These are phyloP conservation scores for Pyrus betulifolia DNA, from an alignment of 306 rosid species.

Conservation along the genomic window DNA sequence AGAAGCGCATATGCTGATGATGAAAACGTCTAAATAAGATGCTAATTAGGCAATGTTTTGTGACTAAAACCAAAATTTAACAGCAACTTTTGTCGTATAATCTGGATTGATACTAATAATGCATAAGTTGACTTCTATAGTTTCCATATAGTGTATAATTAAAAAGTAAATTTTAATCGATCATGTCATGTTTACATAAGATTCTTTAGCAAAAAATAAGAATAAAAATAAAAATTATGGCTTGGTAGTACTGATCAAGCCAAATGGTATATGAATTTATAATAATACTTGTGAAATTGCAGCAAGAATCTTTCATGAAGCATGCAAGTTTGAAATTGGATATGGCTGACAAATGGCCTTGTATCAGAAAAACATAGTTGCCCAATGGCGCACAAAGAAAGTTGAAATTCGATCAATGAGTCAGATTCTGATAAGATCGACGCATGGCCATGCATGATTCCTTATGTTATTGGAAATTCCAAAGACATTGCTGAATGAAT, in stretches of 20 bases:
- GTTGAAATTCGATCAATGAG: neutral
- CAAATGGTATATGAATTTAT: neutral
- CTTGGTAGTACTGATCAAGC: neutral
- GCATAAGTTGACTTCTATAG: neutral
- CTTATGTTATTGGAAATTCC: neutral
- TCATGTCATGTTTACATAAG: neutral
- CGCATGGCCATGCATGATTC: neutral
- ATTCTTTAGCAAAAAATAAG: neutral
- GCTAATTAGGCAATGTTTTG: neutral
- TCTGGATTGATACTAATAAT: neutral
- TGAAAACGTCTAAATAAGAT: no score
- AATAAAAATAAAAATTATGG: no score
- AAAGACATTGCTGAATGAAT: neutral
- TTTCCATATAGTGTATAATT: neutral
- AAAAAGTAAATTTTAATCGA: no score
- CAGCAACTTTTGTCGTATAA: constrained; percentile 16
- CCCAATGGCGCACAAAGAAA: neutral
- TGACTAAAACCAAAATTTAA: neutral
- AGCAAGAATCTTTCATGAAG: no score
- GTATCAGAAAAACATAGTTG: neutral
- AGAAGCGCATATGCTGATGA: neutral
- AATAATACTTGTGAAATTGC: no score
- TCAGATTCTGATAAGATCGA: neutral
- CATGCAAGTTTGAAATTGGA: neutral
- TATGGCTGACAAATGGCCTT: neutral